Conservation (phyloP, 805 yeast genomes). For the Starmerella bombi region DNA sequence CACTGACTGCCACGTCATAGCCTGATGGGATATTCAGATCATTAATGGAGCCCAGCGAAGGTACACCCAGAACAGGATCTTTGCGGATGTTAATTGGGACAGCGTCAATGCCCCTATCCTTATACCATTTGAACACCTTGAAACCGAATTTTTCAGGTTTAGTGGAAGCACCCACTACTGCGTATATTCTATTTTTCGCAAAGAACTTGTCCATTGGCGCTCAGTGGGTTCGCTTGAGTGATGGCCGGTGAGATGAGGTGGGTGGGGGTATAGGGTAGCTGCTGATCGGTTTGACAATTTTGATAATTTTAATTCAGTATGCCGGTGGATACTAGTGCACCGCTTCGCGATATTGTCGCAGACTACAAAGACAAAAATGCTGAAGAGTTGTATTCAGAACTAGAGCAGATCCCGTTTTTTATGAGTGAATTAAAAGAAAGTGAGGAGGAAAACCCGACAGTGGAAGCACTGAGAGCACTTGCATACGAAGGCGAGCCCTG, state of each 20-base stretch:
- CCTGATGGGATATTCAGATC: slow-evolving; percentile 19
- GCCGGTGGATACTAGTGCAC: slow-evolving; percentile 14
- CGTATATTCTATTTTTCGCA: slow-evolving; percentile 40
- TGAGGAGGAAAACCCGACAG: slow-evolving; percentile 45
- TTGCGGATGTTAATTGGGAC: slow-evolving; percentile 53
- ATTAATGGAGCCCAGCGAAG: slow-evolving; percentile 25
- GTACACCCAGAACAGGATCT: slow-evolving; percentile 34
- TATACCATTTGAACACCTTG: slow-evolving; percentile 59
- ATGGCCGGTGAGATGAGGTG: background rate
- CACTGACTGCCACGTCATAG: slow-evolving; percentile 37
- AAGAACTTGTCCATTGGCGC: slow-evolving; percentile 33
- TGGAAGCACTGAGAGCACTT: slow-evolving; percentile 82
- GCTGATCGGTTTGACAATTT: background rate
- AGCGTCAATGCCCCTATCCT: slow-evolving; percentile 41
- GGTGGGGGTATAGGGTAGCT: background rate
- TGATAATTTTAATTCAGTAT: background rate
- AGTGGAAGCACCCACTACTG: slow-evolving; percentile 60
- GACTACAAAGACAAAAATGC: slow-evolving; percentile 42
- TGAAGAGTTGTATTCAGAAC: slow-evolving; percentile 63
- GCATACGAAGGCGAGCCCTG: slow-evolving; percentile 94
- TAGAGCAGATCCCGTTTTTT: slow-evolving; percentile 81
- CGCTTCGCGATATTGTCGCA: slow-evolving; percentile 18
- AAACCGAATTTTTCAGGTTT: slow-evolving; percentile 54
- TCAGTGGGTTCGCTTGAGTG: slow-evolving; percentile 24
- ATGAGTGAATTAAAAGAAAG: slow-evolving; percentile 63